Evolutionary conservation across 2,329 filamentous ascomycete genomes (phyloP).

Genomic region (Beauveria scarabaeidicola): DNA sequence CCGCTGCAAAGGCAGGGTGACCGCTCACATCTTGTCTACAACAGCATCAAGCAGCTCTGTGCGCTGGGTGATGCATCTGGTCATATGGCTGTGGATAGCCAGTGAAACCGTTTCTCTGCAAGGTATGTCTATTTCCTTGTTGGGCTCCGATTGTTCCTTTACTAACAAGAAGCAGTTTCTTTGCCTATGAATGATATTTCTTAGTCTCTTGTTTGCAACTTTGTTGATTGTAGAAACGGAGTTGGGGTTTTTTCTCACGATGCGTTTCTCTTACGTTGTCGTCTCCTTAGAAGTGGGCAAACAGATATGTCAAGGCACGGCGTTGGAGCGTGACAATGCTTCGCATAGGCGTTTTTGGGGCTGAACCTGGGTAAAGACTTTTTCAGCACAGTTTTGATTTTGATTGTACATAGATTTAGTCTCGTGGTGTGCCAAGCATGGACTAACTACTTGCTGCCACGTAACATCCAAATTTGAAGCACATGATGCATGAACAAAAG

Average conservation of each 20-base stretch:
- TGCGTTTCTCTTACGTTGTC: neutral
- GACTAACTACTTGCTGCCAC: constrained; percentile 5
- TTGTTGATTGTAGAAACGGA: neutral
- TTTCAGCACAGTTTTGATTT: neutral
- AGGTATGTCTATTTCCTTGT: neutral
- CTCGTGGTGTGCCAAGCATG: constrained; percentile 9
- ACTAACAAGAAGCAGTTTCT: neutral
- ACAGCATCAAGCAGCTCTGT: constrained; percentile 13
- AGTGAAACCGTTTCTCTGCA: neutral
- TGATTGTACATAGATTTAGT: constrained; percentile 8
- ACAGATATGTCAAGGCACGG: neutral
- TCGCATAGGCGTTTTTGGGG: constrained; percentile 9
- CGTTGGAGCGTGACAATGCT: constrained; percentile 5
- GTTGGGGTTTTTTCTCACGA: neutral
- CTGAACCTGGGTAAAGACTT: neutral
- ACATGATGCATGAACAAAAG: constrained; percentile 5
- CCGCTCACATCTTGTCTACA: constrained; percentile 10
- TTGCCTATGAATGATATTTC: neutral
- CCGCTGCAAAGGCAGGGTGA: constrained; percentile 11
- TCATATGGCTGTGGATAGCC: constrained; percentile 5
- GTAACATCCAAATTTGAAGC: neutral
- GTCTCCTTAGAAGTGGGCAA: neutral
- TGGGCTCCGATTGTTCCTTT: neutral
- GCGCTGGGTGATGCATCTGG: constrained; percentile 7
- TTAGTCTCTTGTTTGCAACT: neutral